These are phyloP conservation scores for Symbiotaphrina buchneri DNA, from an alignment of 495 filamentous ascomycete genomes.

Conservation along the genomic window DNA sequence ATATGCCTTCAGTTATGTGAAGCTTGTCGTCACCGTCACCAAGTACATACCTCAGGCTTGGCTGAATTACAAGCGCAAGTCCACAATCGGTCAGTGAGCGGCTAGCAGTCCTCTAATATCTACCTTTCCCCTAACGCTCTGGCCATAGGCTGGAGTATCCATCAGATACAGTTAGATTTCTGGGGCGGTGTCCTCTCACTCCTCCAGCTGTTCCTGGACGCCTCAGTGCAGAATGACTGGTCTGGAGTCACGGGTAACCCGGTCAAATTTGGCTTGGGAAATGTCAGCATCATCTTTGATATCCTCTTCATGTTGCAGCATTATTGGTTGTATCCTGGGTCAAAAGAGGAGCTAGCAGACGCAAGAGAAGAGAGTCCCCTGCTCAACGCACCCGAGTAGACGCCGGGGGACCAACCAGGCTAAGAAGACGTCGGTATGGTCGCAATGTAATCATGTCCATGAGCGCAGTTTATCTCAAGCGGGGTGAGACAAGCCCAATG, in stretches of 20 bases:
- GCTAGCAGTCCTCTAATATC: no score
- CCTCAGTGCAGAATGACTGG: constrained; percentile 67
- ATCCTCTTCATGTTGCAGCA: constrained; percentile 71
- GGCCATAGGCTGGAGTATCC: constrained; percentile 87
- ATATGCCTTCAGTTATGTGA: constrained; percentile 67
- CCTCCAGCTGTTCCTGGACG: constrained; percentile 62
- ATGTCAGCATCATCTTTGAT: constrained; percentile 73
- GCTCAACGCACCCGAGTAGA: no score
- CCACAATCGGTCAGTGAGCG: no score
- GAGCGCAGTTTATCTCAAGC: no score
- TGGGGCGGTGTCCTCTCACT: constrained; percentile 65
- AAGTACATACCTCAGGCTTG: constrained; percentile 83
- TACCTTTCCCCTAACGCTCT: no score
- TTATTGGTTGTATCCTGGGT: constrained; percentile 47
- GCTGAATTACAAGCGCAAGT: constrained; percentile 60
- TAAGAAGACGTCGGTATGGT: no score
- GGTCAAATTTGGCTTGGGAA: constrained; percentile 67
- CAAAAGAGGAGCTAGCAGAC: constrained; percentile 2
- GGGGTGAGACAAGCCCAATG: no score
- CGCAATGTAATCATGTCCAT: no score
- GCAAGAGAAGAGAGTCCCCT: no score
- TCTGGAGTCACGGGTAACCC: constrained; percentile 79
- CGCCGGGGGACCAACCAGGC: no score
- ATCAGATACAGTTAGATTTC: constrained; percentile 69
- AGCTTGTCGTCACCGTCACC: constrained; percentile 66